These are phyloP conservation scores for Leptomonas pyrrhocoris DNA, from an alignment of 208 protist species.

Conservation along the genomic window DNA sequence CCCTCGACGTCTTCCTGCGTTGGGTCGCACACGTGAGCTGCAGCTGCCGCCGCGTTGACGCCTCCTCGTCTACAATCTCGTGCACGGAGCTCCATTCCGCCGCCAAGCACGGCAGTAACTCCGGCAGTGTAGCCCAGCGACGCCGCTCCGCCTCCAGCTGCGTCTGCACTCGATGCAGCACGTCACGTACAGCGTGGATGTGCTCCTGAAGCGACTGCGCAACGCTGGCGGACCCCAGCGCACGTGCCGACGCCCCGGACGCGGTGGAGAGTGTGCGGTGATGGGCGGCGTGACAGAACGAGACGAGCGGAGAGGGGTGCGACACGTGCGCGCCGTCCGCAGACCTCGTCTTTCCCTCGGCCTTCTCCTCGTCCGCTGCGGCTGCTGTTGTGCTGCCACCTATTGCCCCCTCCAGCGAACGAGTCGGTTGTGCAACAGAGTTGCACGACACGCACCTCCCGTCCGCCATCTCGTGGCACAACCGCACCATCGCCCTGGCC, in stretches of 20 bases:
- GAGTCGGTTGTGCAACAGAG: neutral
- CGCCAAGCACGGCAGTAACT: neutral
- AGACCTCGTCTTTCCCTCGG: too few relatives aligned
- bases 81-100: neutral
- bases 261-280: constrained; percentile 4
- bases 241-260: neutral
- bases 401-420: neutral
- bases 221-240: neutral
- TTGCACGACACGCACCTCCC: neutral
- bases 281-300: neutral
- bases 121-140: constrained; percentile 24
- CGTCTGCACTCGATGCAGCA: neutral
- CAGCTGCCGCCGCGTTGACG: constrained; percentile 6
- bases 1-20: neutral
- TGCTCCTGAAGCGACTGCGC: constrained; percentile 17
- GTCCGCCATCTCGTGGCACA: constrained; percentile 18
- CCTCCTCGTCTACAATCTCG: constrained; percentile 16
- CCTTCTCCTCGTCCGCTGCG: too few relatives aligned
- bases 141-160: constrained; percentile 19
- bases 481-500: constrained; percentile 21
- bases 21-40: neutral
- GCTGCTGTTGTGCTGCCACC: too few relatives aligned
- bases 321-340: too few relatives aligned
- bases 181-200: neutral
- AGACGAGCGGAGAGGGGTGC: neutral